Conservation (phyloP, 352 stramenopile species). For the Phytopythium delawarense region DNA sequence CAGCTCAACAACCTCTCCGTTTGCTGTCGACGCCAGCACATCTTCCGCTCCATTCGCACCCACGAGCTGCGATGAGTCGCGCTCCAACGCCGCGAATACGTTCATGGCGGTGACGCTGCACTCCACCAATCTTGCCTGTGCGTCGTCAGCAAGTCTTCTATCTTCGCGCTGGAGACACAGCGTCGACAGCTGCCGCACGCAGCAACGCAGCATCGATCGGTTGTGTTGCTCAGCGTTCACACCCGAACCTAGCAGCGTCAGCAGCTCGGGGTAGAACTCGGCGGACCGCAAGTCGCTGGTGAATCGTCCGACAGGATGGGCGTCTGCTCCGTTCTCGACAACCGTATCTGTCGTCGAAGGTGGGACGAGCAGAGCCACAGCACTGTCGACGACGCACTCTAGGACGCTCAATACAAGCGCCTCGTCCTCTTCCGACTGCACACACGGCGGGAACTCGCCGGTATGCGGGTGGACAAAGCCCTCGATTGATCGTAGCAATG, state of each 20-base stretch:
- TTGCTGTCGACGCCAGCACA: neutral
- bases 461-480: constrained; percentile 51
- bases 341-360: neutral
- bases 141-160: constrained; percentile 34
- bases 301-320: constrained; percentile 7
- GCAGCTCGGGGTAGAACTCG: constrained; percentile 49
- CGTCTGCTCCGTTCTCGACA: constrained; percentile 20
- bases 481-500: constrained; percentile 61
- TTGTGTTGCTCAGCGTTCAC: constrained; percentile 50
- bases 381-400: constrained; percentile 70
- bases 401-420: constrained; percentile 70
- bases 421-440: constrained; percentile 72
- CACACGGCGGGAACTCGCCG: constrained; percentile 49
- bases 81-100: constrained; percentile 41
- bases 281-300: constrained; percentile 8
- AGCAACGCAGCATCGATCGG: constrained; percentile 63
- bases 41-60: neutral
- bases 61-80: neutral
- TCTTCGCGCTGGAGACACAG: constrained; percentile 65
- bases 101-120: constrained; percentile 54
- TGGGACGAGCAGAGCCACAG: constrained; percentile 39
- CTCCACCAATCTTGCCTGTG: constrained; percentile 48
- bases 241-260: constrained; percentile 56
- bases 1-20: constrained; percentile 2
- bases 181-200: constrained; percentile 70